Percentiles rank a stretch among this genome's conserved stretches.
Evolutionary conservation across 2,329 filamentous ascomycete species (phyloP).

Genomic region (Balansia obtecta): DNA sequence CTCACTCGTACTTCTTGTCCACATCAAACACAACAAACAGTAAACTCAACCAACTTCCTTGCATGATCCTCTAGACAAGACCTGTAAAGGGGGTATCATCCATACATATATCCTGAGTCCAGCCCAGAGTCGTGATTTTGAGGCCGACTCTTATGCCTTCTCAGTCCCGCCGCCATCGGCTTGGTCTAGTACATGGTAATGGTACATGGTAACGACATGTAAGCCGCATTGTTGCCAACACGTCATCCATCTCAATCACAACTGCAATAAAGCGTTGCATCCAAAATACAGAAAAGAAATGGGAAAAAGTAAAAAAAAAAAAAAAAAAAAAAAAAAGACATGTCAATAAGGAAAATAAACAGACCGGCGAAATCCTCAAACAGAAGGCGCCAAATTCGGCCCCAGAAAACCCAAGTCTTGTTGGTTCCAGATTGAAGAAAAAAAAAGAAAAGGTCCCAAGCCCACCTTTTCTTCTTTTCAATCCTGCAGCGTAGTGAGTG

Average conservation of each 20-base stretch:
- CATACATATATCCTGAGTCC: slow-evolving; percentile 18
- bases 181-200: slow-evolving; percentile 15
- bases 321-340: slow-evolving; percentile 5
- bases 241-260: slow-evolving; percentile 1
- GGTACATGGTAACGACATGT: slow-evolving; percentile 8
- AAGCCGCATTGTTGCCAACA: background rate
- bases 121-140: slow-evolving; percentile 15
- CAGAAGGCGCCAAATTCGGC: background rate
- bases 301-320: slow-evolving; percentile 2
- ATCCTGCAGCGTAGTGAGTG: background rate
- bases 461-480: background rate
- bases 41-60: slow-evolving; percentile 1
- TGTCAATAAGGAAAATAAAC: slow-evolving; percentile 8
- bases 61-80: slow-evolving; percentile 14
- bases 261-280: background rate
- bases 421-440: background rate
- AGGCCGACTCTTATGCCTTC: slow-evolving; percentile 11
- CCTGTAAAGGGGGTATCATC: slow-evolving; percentile 19
- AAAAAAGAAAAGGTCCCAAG: background rate
- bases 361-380: background rate
- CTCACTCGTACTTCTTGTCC: background rate
- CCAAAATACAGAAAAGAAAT: background rate
- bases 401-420: background rate
- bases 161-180: slow-evolving; percentile 7
- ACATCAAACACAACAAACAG: background rate